phyloP scores from a whole-genome alignment of 2,329 filamentous ascomycete genomes.

The Lasiodiplodia gonubiensis region DNA sequence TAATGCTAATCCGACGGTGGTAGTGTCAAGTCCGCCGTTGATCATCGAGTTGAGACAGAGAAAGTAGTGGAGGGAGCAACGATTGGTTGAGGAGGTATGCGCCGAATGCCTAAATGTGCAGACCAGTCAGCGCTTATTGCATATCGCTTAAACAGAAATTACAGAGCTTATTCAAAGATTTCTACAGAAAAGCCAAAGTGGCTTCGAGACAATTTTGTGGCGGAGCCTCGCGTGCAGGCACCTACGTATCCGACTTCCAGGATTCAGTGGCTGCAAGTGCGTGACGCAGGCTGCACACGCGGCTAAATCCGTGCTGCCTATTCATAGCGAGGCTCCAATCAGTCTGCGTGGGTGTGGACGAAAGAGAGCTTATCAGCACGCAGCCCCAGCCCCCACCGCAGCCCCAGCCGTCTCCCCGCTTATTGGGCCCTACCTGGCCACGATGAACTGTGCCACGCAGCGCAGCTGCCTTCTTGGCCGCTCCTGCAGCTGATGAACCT shows the following conservation, averaged over 20 bases:
- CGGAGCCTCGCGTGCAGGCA: not conserved
- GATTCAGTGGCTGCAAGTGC: not conserved
- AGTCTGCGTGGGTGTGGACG: not conserved
- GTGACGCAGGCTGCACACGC: not conserved
- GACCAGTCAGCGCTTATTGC: not conserved
- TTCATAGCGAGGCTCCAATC: not conserved
- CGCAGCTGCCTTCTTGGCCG: conserved; percentile 10
- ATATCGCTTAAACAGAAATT: not conserved
- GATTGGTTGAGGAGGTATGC: not conserved
- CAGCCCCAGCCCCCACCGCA: not conserved
- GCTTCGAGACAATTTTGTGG: not conserved
- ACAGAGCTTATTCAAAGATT: not conserved
- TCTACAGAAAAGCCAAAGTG: no score
- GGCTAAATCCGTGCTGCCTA: conserved; percentile 2
- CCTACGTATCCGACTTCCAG: not conserved
- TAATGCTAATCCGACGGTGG: not conserved
- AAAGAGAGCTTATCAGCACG: conserved; percentile 5
- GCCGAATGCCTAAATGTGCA: not conserved
- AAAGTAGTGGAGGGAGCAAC: not conserved
- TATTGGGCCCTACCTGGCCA: not conserved
- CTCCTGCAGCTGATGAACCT: not conserved
- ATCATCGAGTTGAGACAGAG: not conserved
- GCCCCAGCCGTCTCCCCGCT: not conserved
- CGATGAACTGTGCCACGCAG: not conserved
- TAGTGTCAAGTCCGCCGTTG: not conserved